Conservation (phyloP, 176 grass and related monocot species). For the Cenchrus fungigraminus region DNA sequence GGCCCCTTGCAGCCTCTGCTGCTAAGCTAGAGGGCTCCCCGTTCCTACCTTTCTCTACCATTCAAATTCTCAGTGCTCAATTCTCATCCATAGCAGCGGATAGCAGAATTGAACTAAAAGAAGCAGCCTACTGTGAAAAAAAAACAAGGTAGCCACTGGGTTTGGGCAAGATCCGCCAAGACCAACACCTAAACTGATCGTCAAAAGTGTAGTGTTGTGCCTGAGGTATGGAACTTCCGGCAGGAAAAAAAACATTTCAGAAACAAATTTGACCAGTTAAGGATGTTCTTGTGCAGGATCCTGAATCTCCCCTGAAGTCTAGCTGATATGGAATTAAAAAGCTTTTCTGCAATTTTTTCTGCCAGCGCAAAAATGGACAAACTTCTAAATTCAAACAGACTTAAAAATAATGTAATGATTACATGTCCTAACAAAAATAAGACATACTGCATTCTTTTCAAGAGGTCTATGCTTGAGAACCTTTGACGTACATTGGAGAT, state of each 20-base stretch:
- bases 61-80: too few species aligned
- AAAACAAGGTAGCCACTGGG: too few species aligned
- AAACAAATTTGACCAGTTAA: not conserved
- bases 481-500: not conserved
- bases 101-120: too few species aligned
- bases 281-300: slow-evolving; percentile 2
- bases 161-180: not conserved
- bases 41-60: too few species aligned
- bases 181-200: not conserved
- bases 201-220: not conserved
- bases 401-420: not conserved
- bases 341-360: not conserved
- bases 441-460: not conserved
- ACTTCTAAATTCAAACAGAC: not conserved
- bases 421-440: not conserved
- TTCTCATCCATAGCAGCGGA: too few species aligned
- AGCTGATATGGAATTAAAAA: not conserved
- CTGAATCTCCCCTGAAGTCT: not conserved
- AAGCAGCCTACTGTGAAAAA: too few species aligned
- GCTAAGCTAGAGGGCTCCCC: too few species aligned
- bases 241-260: not conserved
- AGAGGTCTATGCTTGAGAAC: not conserved
- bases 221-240: not conserved
- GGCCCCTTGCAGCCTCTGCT: too few species aligned
- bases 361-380: not conserved